These are phyloP conservation scores for Raddia guianensis DNA, from an alignment of 176 grass and related monocot species.

Conservation along the genomic window DNA sequence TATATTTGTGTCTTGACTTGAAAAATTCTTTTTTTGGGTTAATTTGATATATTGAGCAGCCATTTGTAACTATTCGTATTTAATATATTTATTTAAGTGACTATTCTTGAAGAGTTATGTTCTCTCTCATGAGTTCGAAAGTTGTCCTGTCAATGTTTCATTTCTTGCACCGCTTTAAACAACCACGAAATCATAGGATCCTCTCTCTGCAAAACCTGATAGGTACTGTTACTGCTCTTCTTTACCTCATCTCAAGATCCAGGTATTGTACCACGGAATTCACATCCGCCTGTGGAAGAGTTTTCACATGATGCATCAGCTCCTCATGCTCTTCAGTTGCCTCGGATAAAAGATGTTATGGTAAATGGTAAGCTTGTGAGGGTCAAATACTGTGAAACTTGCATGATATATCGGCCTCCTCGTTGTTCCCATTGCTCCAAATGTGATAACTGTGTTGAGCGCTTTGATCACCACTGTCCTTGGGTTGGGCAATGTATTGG, in stretches of 20 bases:
- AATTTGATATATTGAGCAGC: neutral
- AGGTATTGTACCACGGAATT: slow-evolving; percentile 84
- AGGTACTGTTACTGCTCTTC: slow-evolving; percentile 89
- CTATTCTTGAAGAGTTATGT: slow-evolving; percentile 20
- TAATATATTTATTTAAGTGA: slow-evolving; percentile 8
- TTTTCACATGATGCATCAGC: slow-evolving; percentile 71
- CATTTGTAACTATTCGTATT: slow-evolving; percentile 20
- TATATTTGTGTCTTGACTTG: slow-evolving; percentile 29
- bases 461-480: slow-evolving; percentile 96
- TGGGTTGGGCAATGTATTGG: slow-evolving; percentile 98
- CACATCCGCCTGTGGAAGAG: slow-evolving; percentile 84
- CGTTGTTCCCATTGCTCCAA: slow-evolving; percentile 89
- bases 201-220: slow-evolving; percentile 48
- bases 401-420: slow-evolving; percentile 92
- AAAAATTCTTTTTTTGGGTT: neutral
- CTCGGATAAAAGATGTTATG: slow-evolving; percentile 72
- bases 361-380: slow-evolving; percentile 72
- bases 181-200: slow-evolving; percentile 44
- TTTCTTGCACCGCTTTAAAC: slow-evolving; percentile 35
- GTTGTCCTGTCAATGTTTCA: slow-evolving; percentile 27
- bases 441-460: slow-evolving; percentile 93
- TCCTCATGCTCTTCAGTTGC: slow-evolving; percentile 69
- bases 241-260: slow-evolving; percentile 94
- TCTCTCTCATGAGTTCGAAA: neutral
- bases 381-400: slow-evolving; percentile 98